Evolutionary conservation across 169 alveolate species (phyloP), one percentile per base, ranked within the genome.

Genomic region (Toxoplasma gondii): DNA sequence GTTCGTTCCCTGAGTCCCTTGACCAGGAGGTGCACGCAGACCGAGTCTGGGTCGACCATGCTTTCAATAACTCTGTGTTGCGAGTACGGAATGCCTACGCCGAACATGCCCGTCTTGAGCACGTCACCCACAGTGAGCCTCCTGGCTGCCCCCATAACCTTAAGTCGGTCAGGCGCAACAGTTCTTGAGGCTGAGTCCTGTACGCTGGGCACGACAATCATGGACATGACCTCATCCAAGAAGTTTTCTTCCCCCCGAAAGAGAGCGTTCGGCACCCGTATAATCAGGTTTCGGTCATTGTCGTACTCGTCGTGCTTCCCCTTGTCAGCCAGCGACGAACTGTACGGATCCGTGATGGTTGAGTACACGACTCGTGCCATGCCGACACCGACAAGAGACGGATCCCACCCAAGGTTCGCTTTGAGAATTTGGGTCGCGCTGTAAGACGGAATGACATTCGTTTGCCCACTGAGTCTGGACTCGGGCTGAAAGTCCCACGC

Each of bases 351-450:
- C 70, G 54, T 88, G 80, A 93, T 86, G 22, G 95, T 93, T 24
- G 95, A 64, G 53, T 93, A 93, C 31, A 93, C 93, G 10, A 93
- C 95, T 36, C 87, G 69, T 2, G 95, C 93, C 64, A 93, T 54
- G 43, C 95, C 95, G n/a, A 93, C 95, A 10, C 95, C 93, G 70
- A 92, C 93, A 53, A 93, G 49, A 49, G 95, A 87, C 54, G 95
- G 95, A 80, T 93, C 95, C 38, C 87, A 87, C 49, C 69, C 95
- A 31, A 93, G 93, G 24, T 92, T 87, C 53, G 91, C 93, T 38
- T 93, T 93, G 81, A 93, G 87, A 81, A 93, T 93, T 58, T 86
- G 82, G 43, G 95, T 92, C 34, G 95, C 95, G 29, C 91, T 86
- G 53, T 86, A 44, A 34, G 95, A 93, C 36, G 95, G 82, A 45